Percentiles rank a stretch among this genome's conserved stretches.
Conservation (phyloP, 2,329 filamentous ascomycete genomes). For the Fusarium nygamai region DNA sequence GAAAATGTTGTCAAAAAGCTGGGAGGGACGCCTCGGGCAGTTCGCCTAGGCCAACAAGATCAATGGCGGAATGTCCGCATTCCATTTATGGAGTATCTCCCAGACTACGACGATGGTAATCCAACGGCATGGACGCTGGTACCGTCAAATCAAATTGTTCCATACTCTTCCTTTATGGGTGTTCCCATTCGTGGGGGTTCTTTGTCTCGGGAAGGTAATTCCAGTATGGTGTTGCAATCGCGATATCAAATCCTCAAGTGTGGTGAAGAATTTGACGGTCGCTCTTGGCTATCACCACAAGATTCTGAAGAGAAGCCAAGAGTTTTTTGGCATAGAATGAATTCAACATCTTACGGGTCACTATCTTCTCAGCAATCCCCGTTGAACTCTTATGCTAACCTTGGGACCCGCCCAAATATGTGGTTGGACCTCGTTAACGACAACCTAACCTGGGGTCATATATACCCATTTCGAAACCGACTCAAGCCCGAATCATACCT, state of each 20-base stretch:
- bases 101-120: not conserved
- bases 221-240: not conserved
- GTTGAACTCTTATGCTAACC: fast-evolving
- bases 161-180: not conserved
- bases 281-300: not conserved
- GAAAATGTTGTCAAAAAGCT: not conserved
- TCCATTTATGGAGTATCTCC: not conserved
- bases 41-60: not conserved
- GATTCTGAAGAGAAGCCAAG: not conserved
- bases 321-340: fast-evolving
- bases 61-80: not conserved
- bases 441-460: fast-evolving
- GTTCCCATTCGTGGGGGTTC: not conserved
- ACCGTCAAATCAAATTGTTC: not conserved
- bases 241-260: not conserved
- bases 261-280: not conserved
- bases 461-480: fast-evolving
- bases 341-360: not conserved
- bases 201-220: not conserved
- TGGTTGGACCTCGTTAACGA: not conserved
- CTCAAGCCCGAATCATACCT: not conserved
- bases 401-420: not conserved
- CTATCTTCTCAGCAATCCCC: not conserved
- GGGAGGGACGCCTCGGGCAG: not conserved
- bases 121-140: not conserved